Base-by-base conservation (phyloP, 2,329 filamentous ascomycete species). In the Blastomyces parvus region DNA sequence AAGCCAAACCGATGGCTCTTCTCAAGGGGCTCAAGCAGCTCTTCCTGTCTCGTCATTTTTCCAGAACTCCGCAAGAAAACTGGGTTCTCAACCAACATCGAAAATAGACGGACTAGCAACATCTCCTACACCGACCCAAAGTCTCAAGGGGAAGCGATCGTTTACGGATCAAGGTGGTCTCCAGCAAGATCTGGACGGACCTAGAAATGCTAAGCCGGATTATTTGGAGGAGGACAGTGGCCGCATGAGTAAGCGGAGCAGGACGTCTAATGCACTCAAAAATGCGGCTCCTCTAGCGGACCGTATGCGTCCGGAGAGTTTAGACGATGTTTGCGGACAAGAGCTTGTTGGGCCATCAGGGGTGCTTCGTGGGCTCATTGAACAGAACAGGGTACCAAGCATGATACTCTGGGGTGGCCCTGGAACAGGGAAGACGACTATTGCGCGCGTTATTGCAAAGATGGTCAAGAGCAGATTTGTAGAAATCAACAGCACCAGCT, bases 401-500 rank as follows among this genome's bases (percentile, higher is more conserved):
- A 96, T 99, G 90, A 91, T 99, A 50, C 81, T 99, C 17, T 99
- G 94, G 78, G 80, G 80, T 17, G 73, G 74, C 40, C 72, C 79
- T 22, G 80, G 80, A 1, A 81, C 79, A 19, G 80, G 80, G 22
- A 82, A 81, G 68, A 82, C 80, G 25, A 81, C 94, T 0, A 97
- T 99, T 69, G 94, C 94, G 25, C 82, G 94, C 4, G 90, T 96
- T 59, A 91, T 99, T 64, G 90, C 94, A 3, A 85, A 86, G 19
- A 88, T 87, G 72, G 90, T 90, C 0, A 90, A 88, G 9, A 88
- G 88, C 62, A 85, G 93, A 14, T 97, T 97, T 74, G 87, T 97
- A 67, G 94, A 99, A 80, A 92, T 97, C 78, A 97, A 96, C 76
- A 93, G 91, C 66, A 97, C 93, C 1, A 91, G 86, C 68, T 88